Evolutionary conservation across 2,329 filamentous ascomycete genomes (phyloP).

Genomic region (Nannizziopsis barbatae): DNA sequence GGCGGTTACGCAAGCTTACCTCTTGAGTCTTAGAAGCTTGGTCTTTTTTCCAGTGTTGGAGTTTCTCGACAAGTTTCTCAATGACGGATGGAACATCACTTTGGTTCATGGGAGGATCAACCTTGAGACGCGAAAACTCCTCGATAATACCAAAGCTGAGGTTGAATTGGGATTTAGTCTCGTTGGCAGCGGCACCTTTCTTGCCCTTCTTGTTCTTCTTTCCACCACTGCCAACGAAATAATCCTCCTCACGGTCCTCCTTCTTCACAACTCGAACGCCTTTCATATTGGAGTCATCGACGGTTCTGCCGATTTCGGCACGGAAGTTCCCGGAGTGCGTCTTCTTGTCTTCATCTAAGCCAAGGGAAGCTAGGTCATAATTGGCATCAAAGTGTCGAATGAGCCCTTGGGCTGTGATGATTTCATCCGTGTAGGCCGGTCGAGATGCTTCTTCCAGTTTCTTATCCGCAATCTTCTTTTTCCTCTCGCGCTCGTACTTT

Average conservation of each 20-base stretch:
- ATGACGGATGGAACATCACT: slow-evolving; percentile 66
- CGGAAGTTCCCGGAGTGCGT: slow-evolving; percentile 56
- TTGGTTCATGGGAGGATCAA: slow-evolving; percentile 79
- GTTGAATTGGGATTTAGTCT: slow-evolving; percentile 57
- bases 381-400: slow-evolving; percentile 83
- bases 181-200: slow-evolving; percentile 46
- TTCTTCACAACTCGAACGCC: slow-evolving; percentile 75
- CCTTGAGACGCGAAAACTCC: slow-evolving; percentile 70
- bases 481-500: slow-evolving; percentile 39
- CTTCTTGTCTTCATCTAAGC: slow-evolving; percentile 40
- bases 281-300: slow-evolving; percentile 75
- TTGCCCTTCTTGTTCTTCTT: slow-evolving; percentile 85
- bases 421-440: slow-evolving; percentile 85
- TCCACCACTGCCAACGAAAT: slow-evolving; percentile 59
- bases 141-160: slow-evolving; percentile 85
- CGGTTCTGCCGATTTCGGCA: slow-evolving; percentile 67
- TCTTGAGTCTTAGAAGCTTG: slow-evolving; percentile 82
- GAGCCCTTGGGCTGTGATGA: slow-evolving; percentile 74
- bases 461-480: slow-evolving; percentile 44
- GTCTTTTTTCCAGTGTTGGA: slow-evolving; percentile 81
- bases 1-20: slow-evolving; percentile 44
- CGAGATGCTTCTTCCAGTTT: slow-evolving; percentile 46
- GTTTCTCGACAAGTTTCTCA: slow-evolving; percentile 87
- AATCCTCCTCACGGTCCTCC: slow-evolving; percentile 77
- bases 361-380: slow-evolving; percentile 56